Evolutionary conservation across 768 basidiomycete genomes (phyloP), one percentile per base, ranked within the genome.

Genomic region (Russula compacta): DNA sequence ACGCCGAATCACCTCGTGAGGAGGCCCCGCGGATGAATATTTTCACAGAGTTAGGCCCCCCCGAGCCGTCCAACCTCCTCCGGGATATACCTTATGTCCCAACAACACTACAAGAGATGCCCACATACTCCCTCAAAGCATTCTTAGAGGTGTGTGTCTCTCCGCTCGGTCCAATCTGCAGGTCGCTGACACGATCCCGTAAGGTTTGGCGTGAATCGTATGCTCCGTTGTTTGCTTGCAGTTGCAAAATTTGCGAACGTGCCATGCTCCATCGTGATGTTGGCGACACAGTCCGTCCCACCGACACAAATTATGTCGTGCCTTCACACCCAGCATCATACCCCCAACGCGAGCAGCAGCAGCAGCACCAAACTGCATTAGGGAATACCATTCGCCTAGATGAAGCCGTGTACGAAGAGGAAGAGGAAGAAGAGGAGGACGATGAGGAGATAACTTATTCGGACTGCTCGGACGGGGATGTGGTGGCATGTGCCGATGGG

Each of bases 141-240:
- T 72, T 88, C 43, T 79, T 74, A 73, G 68, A 66, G 51, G 86
- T 87, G 66, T 56, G 84, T 78, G 36, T 51, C 43, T 38, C 17
- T 29, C 1, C 19, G 21, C 19, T 21, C n/a, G 50, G 24, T 52
- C 17, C 21, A 39, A 40, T 4, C 33, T 43, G 42, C 17, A 29
- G 24, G 43, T 46, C 7, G 8, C 17, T 33, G 15, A 47, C 49
- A 56, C 32, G 53, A 65, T 51, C 46, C 33, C 48, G 46, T 35
- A 68, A 89, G 87, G 77, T 82, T 9, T 89, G 87, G 87, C 78
- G 85, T 42, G 86, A 89, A 60, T 87, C 86, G 0, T 87, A 84
- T 69, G 77, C 80, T 4, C 87, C 86, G 0, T 65, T 89, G 46
- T 89, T 84, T 68, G 82, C 85, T 47, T 89, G 87, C 68, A 78